Percentiles rank a stretch among this genome's conserved stretches.
Conservation (phyloP, 768 basidiomycete genomes). For the Cantharellus cinnabarinus region DNA sequence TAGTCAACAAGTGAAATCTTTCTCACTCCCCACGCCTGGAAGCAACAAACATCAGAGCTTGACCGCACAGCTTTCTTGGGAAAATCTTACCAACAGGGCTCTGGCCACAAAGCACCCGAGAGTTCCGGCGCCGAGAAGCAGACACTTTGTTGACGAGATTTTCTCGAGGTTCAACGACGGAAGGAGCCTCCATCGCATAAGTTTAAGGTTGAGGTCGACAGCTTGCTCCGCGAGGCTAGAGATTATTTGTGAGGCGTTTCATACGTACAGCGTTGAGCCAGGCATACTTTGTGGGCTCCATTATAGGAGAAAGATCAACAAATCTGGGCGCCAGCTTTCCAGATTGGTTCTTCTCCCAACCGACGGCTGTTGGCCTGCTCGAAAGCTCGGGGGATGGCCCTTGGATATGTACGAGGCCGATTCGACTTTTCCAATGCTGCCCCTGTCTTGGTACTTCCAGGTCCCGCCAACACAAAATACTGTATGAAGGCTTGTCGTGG, state of each 20-base stretch:
- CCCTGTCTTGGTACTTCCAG: conserved; percentile 25
- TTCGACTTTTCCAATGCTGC: conserved; percentile 37
- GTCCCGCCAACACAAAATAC: conserved; percentile 56
- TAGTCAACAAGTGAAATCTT: conserved; percentile 89
- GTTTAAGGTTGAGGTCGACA: conserved; percentile 90
- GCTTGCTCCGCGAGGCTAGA: conserved; percentile 80
- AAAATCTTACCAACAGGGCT: conserved; percentile 53
- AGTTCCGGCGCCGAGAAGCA: conserved; percentile 88
- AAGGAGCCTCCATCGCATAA: conserved; percentile 95
- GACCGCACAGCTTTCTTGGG: neutral
- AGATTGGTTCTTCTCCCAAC: conserved; percentile 86
- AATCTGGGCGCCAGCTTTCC: conserved; percentile 75
- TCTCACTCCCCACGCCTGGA: conserved; percentile 85
- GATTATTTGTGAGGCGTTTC: neutral
- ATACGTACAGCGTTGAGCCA: neutral
- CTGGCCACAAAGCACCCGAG: conserved; percentile 91
- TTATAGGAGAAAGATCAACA: conserved; percentile 86
- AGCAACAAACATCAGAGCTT: neutral
- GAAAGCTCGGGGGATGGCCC: neutral
- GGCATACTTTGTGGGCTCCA: conserved; percentile 66
- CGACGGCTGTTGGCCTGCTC: conserved; percentile 44
- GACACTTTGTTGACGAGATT: conserved; percentile 55
- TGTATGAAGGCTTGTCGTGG: conserved; percentile 13
- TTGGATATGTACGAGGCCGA: conserved; percentile 18
- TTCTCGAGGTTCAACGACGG: conserved; percentile 78